Evolutionary conservation across 2,329 filamentous ascomycete genomes (phyloP), one percentile per base, ranked within the genome.

Genomic region (Eurotiales sp.): DNA sequence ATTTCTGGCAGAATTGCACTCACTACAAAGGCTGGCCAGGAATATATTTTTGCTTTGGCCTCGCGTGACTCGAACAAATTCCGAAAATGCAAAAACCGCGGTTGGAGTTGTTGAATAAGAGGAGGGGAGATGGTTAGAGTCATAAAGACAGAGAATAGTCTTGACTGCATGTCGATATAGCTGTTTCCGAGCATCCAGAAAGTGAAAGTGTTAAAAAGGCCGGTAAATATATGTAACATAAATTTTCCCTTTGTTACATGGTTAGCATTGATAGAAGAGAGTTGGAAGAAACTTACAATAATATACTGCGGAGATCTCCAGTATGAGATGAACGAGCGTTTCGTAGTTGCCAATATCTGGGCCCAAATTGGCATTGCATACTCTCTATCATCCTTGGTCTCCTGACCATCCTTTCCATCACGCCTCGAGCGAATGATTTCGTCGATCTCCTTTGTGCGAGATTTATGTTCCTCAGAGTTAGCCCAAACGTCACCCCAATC

Each of bases 1-100:
- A 90, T 74, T 65, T 91, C 87, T 14, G 80, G 83, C 1, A 88
- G 58, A 4, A 90, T 78, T 1, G 80, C 78, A 0, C 80, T 84
- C 2, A 82, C 83, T 0, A 81, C 79, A 68, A 87, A 88, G 0
- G 86, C 85, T 12, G 80, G 69, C 87, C 87, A 90, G 1, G 81
- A 84, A 69, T 92, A 93, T 22, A 90, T 89, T 65, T 90, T 90
- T 14, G 85, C 82, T n/a, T 81, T 87, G 44, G 83, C 79, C 65
- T 93, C 88, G 4, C 88, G 79, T 1, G 79, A 82, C 64, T 86
- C 73, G 70, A 88, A 93, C 22, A 92, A 76, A 27, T 80, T 75
- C 3, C 86, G 78, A 40, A 82, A 80, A 53, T 80, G 73, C 46
- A 90, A 72, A 63, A 86, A 90, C 4, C 81, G 80, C 0, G 88